These are phyloP conservation scores for Candida takata DNA, from an alignment of 805 yeast genomes.

Conservation along the genomic window DNA sequence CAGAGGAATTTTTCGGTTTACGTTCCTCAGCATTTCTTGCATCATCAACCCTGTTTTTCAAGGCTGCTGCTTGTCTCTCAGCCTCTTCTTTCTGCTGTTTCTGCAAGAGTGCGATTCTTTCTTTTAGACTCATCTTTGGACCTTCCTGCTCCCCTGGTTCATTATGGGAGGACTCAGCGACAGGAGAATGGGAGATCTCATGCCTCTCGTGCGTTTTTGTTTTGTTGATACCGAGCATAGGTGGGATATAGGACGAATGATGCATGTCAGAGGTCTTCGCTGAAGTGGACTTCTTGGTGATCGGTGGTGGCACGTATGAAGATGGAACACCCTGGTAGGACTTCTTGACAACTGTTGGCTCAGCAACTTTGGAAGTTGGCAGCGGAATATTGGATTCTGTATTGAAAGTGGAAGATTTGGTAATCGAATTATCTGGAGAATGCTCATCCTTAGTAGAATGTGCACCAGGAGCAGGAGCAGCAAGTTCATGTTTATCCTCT, in stretches of 20 bases:
- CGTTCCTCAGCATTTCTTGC: conserved; percentile 32
- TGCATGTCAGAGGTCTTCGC: conserved; percentile 10
- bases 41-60: conserved; percentile 44
- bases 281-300: conserved; percentile 11
- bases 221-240: conserved; percentile 16
- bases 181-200: conserved; percentile 10
- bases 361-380: conserved; percentile 12
- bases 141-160: conserved; percentile 42
- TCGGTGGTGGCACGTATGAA: conserved; percentile 23
- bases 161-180: conserved; percentile 19
- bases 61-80: conserved; percentile 57
- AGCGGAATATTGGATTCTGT: conserved; percentile 8
- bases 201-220: conserved; percentile 5
- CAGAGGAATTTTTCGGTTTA: background rate
- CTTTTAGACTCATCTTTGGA: conserved; percentile 78
- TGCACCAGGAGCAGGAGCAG: background rate
- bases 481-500: too few species aligned
- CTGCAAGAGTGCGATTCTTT: conserved; percentile 79
- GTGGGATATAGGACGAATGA: conserved; percentile 24
- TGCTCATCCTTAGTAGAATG: background rate
- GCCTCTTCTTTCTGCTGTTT: conserved; percentile 76
- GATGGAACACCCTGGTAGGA: conserved; percentile 22
- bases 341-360: conserved; percentile 7
- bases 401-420: conserved; percentile 7
- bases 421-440: background rate